Conservation (phyloP, 2,329 filamentous ascomycete species). For the Teratosphaeriaceae sp. region DNA sequence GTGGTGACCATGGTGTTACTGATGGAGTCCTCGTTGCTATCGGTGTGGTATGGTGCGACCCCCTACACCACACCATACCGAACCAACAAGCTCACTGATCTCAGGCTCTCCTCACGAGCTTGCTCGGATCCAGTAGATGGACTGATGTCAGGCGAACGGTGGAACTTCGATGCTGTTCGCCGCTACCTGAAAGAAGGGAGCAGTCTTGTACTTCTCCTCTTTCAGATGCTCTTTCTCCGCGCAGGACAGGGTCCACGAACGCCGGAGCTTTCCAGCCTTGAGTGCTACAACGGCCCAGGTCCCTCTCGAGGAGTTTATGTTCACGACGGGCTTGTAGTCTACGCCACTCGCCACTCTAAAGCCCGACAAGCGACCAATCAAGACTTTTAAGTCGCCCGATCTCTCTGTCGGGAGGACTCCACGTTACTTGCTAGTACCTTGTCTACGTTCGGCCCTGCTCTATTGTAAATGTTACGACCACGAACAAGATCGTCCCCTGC, state of each 20-base stretch:
- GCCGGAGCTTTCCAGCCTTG: slow-evolving; percentile 7
- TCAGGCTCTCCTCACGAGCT: slow-evolving; percentile 2
- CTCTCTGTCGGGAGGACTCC: slow-evolving; percentile 3
- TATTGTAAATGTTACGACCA: slow-evolving; percentile 4
- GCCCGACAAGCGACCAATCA: slow-evolving; percentile 7
- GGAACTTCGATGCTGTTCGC: slow-evolving; percentile 4
- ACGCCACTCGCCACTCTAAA: slow-evolving; percentile 8
- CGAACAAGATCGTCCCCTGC: slow-evolving; percentile 1
- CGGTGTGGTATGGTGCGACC: slow-evolving; percentile 1
- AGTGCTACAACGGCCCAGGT: slow-evolving; percentile 7
- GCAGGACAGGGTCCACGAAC: slow-evolving; percentile 6
- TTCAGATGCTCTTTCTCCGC: slow-evolving; percentile 2
- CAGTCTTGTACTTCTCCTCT: slow-evolving; percentile 1
- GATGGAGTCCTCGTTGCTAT: background rate
- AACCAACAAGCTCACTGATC: slow-evolving; percentile 4
- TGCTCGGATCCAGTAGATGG: slow-evolving; percentile 3
- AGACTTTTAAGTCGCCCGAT: slow-evolving; percentile 7
- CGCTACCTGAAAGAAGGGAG: slow-evolving; percentile 2
- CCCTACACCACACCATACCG: slow-evolving; percentile 1
- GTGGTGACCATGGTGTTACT: slow-evolving; percentile 1
- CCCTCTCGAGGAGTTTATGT: slow-evolving; percentile 7
- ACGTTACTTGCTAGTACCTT: slow-evolving; percentile 3
- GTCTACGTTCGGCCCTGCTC: slow-evolving; percentile 9
- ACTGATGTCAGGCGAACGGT: slow-evolving; percentile 5
- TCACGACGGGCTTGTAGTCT: slow-evolving; percentile 4